Evolutionary conservation across 2,329 filamentous ascomycete species (phyloP).

Genomic region (Penicillium expansum): DNA sequence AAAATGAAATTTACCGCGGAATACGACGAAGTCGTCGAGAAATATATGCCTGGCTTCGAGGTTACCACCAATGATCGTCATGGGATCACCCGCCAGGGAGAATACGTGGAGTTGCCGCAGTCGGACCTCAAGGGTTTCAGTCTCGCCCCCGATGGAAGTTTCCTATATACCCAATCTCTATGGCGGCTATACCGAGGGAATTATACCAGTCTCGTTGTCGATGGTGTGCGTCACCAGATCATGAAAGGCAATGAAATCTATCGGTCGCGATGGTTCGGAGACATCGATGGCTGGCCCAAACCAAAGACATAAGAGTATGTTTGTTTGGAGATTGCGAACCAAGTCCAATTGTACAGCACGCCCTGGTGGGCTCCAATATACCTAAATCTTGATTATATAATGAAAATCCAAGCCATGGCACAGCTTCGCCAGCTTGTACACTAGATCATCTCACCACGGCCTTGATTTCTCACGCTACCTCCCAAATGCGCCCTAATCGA

Average conservation of each 20-base stretch:
- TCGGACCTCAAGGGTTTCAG: constrained; percentile 27
- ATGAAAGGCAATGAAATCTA: constrained; percentile 27
- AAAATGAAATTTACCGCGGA: constrained; percentile 14
- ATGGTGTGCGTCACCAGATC: constrained; percentile 18
- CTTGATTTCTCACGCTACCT: neutral
- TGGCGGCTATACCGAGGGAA: constrained; percentile 21
- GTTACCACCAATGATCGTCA: constrained; percentile 23
- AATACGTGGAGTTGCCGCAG: constrained; percentile 21
- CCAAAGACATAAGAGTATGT: constrained; percentile 6
- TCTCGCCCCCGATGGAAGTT: constrained; percentile 25
- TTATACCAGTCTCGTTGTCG: constrained; percentile 23
- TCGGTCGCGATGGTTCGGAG: constrained; percentile 25
- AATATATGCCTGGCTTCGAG: constrained; percentile 26
- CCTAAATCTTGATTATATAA: neutral
- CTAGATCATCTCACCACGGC: neutral
- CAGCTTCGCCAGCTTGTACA: neutral
- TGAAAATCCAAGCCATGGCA: neutral
- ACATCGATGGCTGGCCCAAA: constrained; percentile 28
- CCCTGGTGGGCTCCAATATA: neutral
- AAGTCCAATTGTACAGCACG: neutral
- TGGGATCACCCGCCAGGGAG: constrained; percentile 16
- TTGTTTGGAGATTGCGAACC: neutral
- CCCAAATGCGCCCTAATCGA: neutral
- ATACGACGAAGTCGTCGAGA: constrained; percentile 15
- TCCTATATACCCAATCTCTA: constrained; percentile 25